These are phyloP conservation scores for Oenanthe javanica DNA, from an alignment of 140 eudicot species.

Conservation along the genomic window DNA sequence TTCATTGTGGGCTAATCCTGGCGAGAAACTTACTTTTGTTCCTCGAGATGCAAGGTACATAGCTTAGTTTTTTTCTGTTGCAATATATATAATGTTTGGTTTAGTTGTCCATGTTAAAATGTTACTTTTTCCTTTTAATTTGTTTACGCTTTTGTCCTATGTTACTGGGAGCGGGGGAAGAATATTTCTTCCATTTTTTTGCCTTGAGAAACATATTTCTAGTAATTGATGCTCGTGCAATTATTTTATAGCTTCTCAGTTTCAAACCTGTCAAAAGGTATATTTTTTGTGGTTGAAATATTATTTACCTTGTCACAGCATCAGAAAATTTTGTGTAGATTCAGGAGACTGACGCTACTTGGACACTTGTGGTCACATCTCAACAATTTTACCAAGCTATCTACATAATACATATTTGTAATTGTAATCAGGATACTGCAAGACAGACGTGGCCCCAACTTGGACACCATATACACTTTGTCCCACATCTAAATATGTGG, in stretches of 20 bases:
- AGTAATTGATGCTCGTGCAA: neutral
- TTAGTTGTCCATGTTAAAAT: neutral
- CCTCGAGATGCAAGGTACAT: conserved; percentile 67
- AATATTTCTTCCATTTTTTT: neutral
- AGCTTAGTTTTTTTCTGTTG: conserved; percentile 1
- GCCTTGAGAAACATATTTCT: neutral
- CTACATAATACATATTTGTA: too few species aligned
- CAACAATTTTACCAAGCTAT: too few species aligned
- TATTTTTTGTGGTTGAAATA: neutral
- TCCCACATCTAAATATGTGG: too few species aligned
- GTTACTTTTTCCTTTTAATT: neutral
- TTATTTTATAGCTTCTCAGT: neutral
- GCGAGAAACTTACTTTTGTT: conserved; percentile 57
- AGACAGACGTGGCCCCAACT: too few species aligned
- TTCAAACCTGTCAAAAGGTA: neutral
- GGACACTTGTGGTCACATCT: neutral
- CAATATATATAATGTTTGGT: neutral
- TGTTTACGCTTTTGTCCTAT: neutral
- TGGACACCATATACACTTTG: too few species aligned
- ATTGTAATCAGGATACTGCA: too few species aligned
- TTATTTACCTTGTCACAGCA: neutral
- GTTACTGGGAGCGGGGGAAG: conserved; percentile 2
- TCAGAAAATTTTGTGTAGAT: neutral
- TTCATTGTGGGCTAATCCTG: conserved; percentile 78
- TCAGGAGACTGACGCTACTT: neutral